Base-by-base conservation (phyloP, 2,329 filamentous ascomycete species). In the Fusarium papillatum region DNA sequence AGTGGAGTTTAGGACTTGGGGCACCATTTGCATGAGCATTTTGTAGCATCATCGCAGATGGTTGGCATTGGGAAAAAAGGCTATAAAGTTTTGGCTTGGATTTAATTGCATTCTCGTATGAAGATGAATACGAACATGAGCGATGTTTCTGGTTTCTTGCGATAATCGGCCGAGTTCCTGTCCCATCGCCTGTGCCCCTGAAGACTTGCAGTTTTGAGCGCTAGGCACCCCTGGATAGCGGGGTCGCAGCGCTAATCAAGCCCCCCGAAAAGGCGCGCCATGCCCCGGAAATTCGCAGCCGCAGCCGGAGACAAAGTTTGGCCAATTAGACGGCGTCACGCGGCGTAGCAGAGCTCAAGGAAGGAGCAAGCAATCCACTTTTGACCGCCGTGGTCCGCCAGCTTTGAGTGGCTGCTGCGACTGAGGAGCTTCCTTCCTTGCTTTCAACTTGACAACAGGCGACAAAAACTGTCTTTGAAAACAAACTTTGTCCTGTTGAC, bases 211-310 rank as follows among this genome's bases (percentile, higher is more conserved):
- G 61, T 65, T 60, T 66, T 53, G 41, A 50, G 61, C 70, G 61
- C 73, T 76, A 76, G 24, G 61, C 68, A 64, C 74, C 74, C 74
- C 71, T 76, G 74, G 73, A 74, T 39, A 69, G 68, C 64, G 64
- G 74, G 71, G 64, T 72, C n/a, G 26, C 24, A 76, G 59, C 74
- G 68, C 74, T 76, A 76, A 76, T n/a, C 36, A 55, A 53, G 29
- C 64, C 57, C 70, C 53, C 67, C 48, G 41, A 61, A 26, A 34
- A 34, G 24, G 36, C 34, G 43, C 53, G 17, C 43, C 38, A 74
- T 39, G 57, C 73, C 73, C 73, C 73, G 73, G 73, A 65, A 68
- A 64, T 72, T 55, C 36, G 73, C 55, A 34, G 43, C 59, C 73
- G 70, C 64, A 70, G 67, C 64, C 60, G 57, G 60, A 76, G 50